A percentile compares a stretch with the other conserved stretches of the same genome.
phyloP scores from a whole-genome alignment of 1,139 yeast genomes.

The Pichia sp. region DNA sequence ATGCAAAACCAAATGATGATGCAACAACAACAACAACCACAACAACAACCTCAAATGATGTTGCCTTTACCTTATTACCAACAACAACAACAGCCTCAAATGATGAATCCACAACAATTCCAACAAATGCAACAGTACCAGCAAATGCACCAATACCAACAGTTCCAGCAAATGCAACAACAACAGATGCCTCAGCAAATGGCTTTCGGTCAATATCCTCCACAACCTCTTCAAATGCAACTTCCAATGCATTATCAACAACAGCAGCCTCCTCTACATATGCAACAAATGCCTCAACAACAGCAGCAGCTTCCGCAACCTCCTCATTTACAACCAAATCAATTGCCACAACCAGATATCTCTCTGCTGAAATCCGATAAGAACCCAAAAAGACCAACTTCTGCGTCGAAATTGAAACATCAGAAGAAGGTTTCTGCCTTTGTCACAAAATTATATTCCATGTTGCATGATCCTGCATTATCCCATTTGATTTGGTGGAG shows the following conservation, averaged over 20 bases:
- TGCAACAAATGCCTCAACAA: no score
- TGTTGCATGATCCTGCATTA: slow-evolving; percentile 55
- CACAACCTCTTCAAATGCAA: no score
- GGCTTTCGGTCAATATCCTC: background rate
- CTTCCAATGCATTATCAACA: no score
- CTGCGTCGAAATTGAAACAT: slow-evolving; percentile 7
- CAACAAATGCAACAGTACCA: background rate
- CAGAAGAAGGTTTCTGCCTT: slow-evolving; percentile 55
- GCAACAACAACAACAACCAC: background rate
- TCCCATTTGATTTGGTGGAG: slow-evolving; percentile 78
- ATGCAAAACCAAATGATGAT: slow-evolving; percentile 1
- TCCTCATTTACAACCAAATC: background rate
- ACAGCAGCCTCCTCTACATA: no score
- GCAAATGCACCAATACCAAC: background rate
- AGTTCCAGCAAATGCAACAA: slow-evolving; percentile 4
- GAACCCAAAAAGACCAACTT: slow-evolving; percentile 2
- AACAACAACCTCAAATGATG: slow-evolving; percentile 1
- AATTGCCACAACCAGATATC: background rate
- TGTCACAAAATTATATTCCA: slow-evolving; percentile 59
- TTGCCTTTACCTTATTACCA: background rate
- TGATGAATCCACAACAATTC: background rate
- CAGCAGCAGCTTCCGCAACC: background rate
- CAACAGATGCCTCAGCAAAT: slow-evolving; percentile 1
- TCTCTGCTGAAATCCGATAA: slow-evolving; percentile 1
- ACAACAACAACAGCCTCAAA: background rate